Base-by-base conservation (phyloP, 441 rosid genomes). In the Arabidopsis lyrata region DNA sequence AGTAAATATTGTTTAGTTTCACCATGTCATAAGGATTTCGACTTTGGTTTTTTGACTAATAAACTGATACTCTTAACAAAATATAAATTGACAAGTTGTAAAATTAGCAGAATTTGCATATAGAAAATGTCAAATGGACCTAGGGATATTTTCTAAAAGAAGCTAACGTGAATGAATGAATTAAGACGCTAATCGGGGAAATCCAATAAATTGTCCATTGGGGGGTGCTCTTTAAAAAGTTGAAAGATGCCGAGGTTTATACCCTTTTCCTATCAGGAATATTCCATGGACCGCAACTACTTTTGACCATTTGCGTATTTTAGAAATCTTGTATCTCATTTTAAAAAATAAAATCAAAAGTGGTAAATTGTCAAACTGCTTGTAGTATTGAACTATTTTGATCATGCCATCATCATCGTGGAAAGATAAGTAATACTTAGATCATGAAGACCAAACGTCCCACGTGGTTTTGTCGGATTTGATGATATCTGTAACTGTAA, bases 171-270 rank as follows among this genome's bases (percentile, higher is more conserved):
- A 49, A 74, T 56, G 78, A 49, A 74, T 64, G 57, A 57, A 57
- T 4, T 56, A 57, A 64, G 77, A 64, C 77, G 71, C 42, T 20
- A 53, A 63, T 39, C 0, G 29, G 36, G 8, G 16, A 35, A 63
- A 72, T 4, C 10, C 2, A 48, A 29, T 2, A 20, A 5, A 8
- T n/a, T 58, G 67, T 24, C 27, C 31, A 38, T 66, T 45, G 13
- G n/a, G 31, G 20, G 31, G 48, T 36, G 59, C 66, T 38, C 49
- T 5, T 24, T 0, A 24, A 24, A 38, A 66, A 66, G 52, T 18
- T 8, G 54, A 32, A 68, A 68, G 58, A 75, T 75, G 79, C 74
- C 53, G 50, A 61, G 79, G 79, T 75, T 75, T 75, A 75, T 75
- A 44, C 79, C 53, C 8, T 68, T 70, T 29, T n/a, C 47, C 38